These are phyloP conservation scores for Dendrothele bispora DNA, from an alignment of 768 basidiomycete genomes.

Conservation along the genomic window DNA sequence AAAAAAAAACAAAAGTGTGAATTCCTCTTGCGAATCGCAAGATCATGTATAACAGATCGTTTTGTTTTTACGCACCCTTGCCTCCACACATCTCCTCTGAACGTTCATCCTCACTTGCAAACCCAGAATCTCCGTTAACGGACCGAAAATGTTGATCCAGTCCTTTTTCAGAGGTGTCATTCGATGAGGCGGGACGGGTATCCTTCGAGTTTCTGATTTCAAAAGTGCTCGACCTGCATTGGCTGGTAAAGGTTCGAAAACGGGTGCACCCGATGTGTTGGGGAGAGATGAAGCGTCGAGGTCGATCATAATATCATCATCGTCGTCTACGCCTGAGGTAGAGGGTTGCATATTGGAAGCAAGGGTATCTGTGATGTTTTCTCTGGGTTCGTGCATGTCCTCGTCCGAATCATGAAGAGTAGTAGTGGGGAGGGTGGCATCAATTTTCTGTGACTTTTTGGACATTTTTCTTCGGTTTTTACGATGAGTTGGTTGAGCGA, in stretches of 20 bases:
- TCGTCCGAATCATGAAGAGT: constrained; percentile 25
- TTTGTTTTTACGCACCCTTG: constrained; percentile 87
- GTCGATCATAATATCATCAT: constrained; percentile 59
- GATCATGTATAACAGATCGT: too few relatives aligned
- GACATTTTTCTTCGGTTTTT: constrained; percentile 44
- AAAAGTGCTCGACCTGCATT: constrained; percentile 53
- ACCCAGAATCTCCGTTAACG: constrained; percentile 91
- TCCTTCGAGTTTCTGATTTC: constrained; percentile 84
- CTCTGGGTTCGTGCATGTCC: constrained; percentile 25
- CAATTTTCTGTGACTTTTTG: too few relatives aligned
- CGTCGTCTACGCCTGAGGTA: constrained; percentile 37
- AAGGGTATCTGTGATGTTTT: constrained; percentile 15
- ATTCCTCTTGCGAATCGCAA: too few relatives aligned
- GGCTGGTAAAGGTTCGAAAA: constrained; percentile 69
- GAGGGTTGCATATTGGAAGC: constrained; percentile 10
- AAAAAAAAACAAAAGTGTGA: too few relatives aligned
- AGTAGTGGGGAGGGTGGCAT: constrained; percentile 13
- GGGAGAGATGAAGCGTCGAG: constrained; percentile 36
- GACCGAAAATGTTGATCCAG: constrained; percentile 94
- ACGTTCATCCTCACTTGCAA: constrained; percentile 98
- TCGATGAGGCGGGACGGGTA: constrained; percentile 93
- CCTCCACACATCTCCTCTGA: constrained; percentile 84
- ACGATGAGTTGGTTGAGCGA: constrained; percentile 14
- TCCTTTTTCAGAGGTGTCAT: constrained; percentile 97
- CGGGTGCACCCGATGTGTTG: constrained; percentile 53